Evolutionary conservation across 179 eudicot species (phyloP).

Genomic region (Amaranthus tricolor): DNA sequence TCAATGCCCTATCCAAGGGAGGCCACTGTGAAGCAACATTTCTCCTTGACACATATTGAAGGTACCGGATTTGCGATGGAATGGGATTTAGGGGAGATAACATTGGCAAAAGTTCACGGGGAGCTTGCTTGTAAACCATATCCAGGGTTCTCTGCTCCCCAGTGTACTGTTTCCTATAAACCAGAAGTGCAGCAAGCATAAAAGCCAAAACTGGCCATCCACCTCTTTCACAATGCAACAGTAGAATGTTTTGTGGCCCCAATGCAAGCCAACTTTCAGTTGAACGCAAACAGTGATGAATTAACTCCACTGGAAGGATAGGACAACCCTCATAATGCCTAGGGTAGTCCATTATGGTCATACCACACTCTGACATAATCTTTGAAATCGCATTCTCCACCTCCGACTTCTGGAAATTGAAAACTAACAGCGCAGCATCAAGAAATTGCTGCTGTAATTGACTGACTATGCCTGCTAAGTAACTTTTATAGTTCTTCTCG

Average conservation of each 20-base stretch:
- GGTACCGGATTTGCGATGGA: constrained; percentile 83
- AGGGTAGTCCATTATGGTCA: constrained; percentile 91
- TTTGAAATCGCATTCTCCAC: constrained; percentile 47
- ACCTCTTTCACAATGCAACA: constrained; percentile 86
- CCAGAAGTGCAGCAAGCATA: constrained; percentile 70
- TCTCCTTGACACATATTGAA: constrained; percentile 82
- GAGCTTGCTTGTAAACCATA: constrained; percentile 81
- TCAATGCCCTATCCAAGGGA: constrained; percentile 66
- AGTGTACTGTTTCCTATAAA: constrained; percentile 59
- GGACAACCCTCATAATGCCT: constrained; percentile 81
- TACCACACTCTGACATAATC: constrained; percentile 56
- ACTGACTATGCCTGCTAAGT: constrained; percentile 48
- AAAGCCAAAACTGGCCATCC: constrained; percentile 92
- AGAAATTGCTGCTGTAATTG: constrained; percentile 56
- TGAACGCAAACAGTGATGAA: constrained; percentile 77
- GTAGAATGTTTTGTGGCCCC: constrained; percentile 62
- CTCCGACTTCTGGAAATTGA: constrained; percentile 57
- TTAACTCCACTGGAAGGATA: constrained; percentile 68
- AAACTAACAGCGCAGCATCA: constrained; percentile 71
- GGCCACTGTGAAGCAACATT: constrained; percentile 79
- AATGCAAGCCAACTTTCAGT: constrained; percentile 84
- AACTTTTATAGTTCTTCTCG: constrained; percentile 55
- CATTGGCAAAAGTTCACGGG: constrained; percentile 58
- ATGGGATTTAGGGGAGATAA: constrained; percentile 65
- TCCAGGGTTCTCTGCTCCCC: constrained; percentile 80